These are phyloP conservation scores for Colletotrichum tropicale DNA, from an alignment of 2,329 filamentous ascomycete species.

Conservation along the genomic window DNA sequence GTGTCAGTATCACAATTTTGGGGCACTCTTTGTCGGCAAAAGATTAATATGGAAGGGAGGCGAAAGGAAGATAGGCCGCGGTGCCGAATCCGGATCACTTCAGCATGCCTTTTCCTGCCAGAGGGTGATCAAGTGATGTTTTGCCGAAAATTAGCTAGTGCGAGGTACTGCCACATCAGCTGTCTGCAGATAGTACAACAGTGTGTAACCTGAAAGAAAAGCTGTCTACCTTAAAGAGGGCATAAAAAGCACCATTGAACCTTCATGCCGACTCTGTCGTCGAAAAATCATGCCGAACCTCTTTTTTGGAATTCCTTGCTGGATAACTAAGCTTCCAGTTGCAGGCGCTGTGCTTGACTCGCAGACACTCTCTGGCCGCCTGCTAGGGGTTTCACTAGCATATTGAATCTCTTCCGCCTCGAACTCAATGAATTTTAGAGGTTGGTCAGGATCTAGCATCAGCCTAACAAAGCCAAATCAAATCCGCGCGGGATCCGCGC, in stretches of 20 bases:
- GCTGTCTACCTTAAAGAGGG: background rate
- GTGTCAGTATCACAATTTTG: background rate
- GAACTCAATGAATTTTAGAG: background rate
- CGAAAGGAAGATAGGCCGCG: fast-evolving
- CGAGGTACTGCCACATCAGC: background rate
- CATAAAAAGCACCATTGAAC: background rate
- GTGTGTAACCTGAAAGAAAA: background rate
- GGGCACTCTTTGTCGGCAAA: background rate
- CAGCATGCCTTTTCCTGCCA: background rate
- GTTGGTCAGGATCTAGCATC: background rate
- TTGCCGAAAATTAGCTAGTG: background rate
- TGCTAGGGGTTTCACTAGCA: background rate
- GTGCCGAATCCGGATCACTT: background rate
- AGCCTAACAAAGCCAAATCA: background rate
- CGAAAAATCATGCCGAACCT: background rate
- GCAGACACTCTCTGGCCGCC: background rate
- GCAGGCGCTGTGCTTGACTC: background rate
- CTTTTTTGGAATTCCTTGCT: background rate
- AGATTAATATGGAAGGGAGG: background rate
- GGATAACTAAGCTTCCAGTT: background rate
- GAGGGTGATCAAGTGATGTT: background rate
- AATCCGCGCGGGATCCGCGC: background rate
- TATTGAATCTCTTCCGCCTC: background rate
- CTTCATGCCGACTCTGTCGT: background rate
- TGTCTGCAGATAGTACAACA: background rate